Evolutionary conservation across 305 asterid species (phyloP).

Genomic region (Euphrasia arctica): DNA sequence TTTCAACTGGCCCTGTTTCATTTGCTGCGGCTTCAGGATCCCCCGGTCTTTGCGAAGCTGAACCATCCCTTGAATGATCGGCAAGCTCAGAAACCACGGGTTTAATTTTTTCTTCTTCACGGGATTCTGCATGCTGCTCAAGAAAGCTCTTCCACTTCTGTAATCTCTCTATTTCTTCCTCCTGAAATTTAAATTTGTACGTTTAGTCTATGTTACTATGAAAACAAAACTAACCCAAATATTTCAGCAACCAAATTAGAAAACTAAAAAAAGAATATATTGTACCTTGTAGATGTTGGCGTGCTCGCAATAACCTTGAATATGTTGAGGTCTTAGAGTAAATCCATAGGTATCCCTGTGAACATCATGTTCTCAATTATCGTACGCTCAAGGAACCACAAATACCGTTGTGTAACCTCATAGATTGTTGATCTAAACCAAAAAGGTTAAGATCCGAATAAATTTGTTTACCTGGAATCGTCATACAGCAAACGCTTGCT

Average conservation of each 20-base stretch:
- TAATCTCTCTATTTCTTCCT: constrained; percentile 84
- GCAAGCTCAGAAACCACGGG: constrained; percentile 36
- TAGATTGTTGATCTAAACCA: constrained; percentile 3
- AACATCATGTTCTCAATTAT: constrained; percentile 23
- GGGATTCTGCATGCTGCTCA: constrained; percentile 46
- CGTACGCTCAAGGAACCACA: constrained; percentile 18
- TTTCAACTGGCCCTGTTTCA: constrained; percentile 28
- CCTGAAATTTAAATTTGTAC: constrained; percentile 41
- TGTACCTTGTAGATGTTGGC: constrained; percentile 76
- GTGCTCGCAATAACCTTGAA: constrained; percentile 67
- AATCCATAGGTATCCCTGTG: constrained; percentile 95
- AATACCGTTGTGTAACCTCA: constrained; percentile 11
- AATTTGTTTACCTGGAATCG: constrained; percentile 68
- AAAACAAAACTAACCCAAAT: constrained; percentile 4
- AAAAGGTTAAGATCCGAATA: constrained; percentile 17
- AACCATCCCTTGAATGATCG: constrained; percentile 32
- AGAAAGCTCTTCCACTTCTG: constrained; percentile 79
- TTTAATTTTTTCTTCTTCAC: constrained; percentile 27
- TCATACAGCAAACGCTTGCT: constrained; percentile 88
- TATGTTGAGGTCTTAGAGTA: constrained; percentile 93
- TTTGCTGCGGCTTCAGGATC: constrained; percentile 26
- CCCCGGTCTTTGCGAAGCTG: constrained; percentile 29
- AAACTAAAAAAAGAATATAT: constrained; percentile 16
- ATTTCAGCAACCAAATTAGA: constrained; percentile 6
- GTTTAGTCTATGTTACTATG: not conserved